These are phyloP conservation scores for Brasilioporus rufonigricans DNA, from an alignment of 768 basidiomycete species.

Conservation along the genomic window DNA sequence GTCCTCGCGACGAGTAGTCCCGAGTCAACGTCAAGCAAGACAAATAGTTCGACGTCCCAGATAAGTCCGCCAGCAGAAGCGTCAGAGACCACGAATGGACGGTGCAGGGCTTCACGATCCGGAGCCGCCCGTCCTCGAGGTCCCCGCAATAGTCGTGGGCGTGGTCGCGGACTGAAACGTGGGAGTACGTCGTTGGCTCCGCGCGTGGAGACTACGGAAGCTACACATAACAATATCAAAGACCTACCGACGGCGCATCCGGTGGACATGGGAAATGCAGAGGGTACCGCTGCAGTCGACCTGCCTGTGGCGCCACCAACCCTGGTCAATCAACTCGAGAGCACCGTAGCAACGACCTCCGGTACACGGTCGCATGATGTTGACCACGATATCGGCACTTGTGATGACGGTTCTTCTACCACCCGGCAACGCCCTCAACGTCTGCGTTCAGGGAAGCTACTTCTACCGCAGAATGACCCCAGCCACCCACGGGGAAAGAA, in stretches of 20 bases:
- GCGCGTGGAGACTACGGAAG: background rate
- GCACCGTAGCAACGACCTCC: background rate
- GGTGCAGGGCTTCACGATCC: background rate
- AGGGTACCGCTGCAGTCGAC: background rate
- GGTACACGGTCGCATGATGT: background rate
- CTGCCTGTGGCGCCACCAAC: background rate
- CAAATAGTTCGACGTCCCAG: background rate
- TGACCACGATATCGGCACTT: background rate
- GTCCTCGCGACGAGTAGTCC: background rate
- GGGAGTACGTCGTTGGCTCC: background rate
- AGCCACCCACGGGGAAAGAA: constrained; percentile 16
- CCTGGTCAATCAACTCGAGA: background rate
- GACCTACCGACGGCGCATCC: no score
- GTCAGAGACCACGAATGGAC: background rate
- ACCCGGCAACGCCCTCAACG: background rate
- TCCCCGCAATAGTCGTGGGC: background rate
- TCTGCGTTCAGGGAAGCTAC: background rate
- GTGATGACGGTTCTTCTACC: background rate
- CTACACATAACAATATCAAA: background rate
- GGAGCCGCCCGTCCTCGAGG: background rate
- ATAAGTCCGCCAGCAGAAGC: background rate
- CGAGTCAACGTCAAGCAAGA: background rate
- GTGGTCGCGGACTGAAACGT: background rate
- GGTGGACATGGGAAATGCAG: background rate
- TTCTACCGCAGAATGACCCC: background rate